These are phyloP conservation scores for Leccinum glutinopallens DNA, from an alignment of 1,284 basidiomycete genomes.

Conservation along the genomic window DNA sequence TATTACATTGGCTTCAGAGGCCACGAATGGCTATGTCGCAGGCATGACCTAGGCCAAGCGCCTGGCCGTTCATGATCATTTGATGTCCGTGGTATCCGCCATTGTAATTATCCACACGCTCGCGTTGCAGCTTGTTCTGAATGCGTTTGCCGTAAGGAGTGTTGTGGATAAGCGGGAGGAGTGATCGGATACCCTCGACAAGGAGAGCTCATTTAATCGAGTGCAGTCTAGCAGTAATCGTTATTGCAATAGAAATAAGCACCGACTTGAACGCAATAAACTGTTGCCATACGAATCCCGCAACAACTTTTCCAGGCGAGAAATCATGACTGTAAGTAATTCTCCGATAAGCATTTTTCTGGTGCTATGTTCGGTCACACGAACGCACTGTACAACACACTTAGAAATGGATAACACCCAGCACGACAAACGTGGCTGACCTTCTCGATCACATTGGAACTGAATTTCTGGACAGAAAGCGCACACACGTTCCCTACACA, in stretches of 20 bases:
- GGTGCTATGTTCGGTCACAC: conserved; percentile 93
- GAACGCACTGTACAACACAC: conserved; percentile 74
- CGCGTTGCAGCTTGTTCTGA: conserved; percentile 87
- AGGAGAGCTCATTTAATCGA: conserved; percentile 91
- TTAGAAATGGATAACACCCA: conserved; percentile 6
- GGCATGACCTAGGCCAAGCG: conserved; percentile 48
- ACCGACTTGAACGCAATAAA: conserved; percentile 82
- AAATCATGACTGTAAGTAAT: conserved; percentile 73
- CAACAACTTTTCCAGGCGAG: conserved; percentile 92
- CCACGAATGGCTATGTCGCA: no score
- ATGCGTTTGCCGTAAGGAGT: conserved; percentile 98
- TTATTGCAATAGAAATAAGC: conserved; percentile 6
- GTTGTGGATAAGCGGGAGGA: conserved; percentile 93
- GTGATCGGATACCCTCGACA: conserved; percentile 95
- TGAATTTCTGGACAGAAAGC: conserved; percentile 98
- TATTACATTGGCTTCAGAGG: no score
- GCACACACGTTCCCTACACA: conserved; percentile 93
- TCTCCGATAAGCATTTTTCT: conserved; percentile 97
- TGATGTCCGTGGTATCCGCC: conserved; percentile 60
- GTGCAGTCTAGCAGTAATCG: conserved; percentile 67
- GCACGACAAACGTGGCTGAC: conserved; percentile 38
- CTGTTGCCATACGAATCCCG: conserved; percentile 91
- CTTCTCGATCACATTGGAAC: conserved; percentile 94
- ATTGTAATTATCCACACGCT: no score
- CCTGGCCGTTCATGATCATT: conserved; percentile 58